Base-by-base conservation (phyloP, 2,329 filamentous ascomycete species). In the Aspergillus fumigatiaffinis region DNA sequence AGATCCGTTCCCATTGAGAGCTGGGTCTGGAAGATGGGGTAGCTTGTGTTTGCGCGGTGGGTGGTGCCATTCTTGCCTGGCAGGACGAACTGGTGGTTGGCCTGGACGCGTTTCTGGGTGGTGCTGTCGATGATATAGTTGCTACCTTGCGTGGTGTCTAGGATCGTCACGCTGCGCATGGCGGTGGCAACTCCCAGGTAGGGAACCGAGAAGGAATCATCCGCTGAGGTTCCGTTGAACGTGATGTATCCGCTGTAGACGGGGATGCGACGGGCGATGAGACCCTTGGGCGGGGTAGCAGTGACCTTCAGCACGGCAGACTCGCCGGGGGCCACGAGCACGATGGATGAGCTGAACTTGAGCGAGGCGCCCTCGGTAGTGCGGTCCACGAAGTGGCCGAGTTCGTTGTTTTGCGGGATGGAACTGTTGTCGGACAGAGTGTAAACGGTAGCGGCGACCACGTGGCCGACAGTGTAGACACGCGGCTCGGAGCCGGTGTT, bases 381-480 rank as follows among this genome's bases (percentile, higher is more conserved):
- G 26, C 26, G 26, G 26, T 28, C 26, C 26, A 28, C 26, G 26
- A 28, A 28, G 26, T 28, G 26, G 26, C 26, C 26, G 26, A 28
- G 26, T 6, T 8, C 6, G 26, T 28, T 28, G 6, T 1, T 28
- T 28, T 28, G 26, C 26, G 26, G 26, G 26, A 28, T 28, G 26
- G 60, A 57, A 20, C 60, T 57, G 28, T 60, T 52, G n/a, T 48
- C 38, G 28, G 60, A 17, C 29, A 74, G 79, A 0, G 84, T 82
- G 68, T 85, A 86, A 54, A 79, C 79, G 2, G 84, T 84, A 7
- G 75, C 76, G 6, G 76, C 74, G 12, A 78, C 71, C 12, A 83
- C 79, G 58, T 85, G 76, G 26, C 75, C 76, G 10, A 88, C 71
- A 7, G 75, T 73, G 70, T 85, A 86, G 5, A 79, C 81, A 51